Evolutionary conservation across 2,329 filamentous ascomycete genomes (phyloP).

Genomic region (Orbilia ellipsospora): DNA sequence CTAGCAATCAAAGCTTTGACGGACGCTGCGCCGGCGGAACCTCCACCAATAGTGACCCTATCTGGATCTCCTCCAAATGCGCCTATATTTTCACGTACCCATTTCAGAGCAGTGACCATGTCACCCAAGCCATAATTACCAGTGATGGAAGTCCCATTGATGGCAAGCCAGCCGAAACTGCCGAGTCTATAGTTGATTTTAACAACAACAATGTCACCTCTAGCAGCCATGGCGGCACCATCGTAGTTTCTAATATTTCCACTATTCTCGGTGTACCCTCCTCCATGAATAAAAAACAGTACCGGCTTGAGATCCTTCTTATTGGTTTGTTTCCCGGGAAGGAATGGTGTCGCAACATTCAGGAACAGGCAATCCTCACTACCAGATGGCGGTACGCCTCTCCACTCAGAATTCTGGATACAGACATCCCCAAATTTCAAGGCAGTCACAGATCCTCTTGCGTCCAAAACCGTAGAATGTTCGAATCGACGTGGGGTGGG

Average conservation of each 20-base stretch:
- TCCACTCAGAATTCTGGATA: constrained; percentile 60
- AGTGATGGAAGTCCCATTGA: constrained; percentile 62
- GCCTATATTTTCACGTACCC: constrained; percentile 71
- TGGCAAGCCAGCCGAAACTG: constrained; percentile 68
- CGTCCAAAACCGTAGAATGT: constrained; percentile 63
- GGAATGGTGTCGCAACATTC: constrained; percentile 62
- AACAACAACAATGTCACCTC: constrained; percentile 68
- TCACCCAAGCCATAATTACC: constrained; percentile 71
- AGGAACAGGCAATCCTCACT: constrained; percentile 66
- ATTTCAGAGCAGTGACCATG: constrained; percentile 70
- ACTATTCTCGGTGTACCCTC: constrained; percentile 68
- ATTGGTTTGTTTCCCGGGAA: not conserved
- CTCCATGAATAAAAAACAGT: constrained; percentile 64
- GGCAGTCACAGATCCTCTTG: constrained; percentile 61
- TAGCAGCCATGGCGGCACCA: constrained; percentile 67
- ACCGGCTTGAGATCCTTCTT: constrained; percentile 33
- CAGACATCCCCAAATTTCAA: constrained; percentile 63
- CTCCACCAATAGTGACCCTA: constrained; percentile 72
- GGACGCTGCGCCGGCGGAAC: constrained; percentile 68
- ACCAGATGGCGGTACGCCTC: constrained; percentile 60
- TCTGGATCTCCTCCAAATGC: constrained; percentile 71
- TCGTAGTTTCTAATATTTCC: constrained; percentile 74
- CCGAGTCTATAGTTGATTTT: constrained; percentile 69
- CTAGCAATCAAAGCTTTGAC: constrained; percentile 59
- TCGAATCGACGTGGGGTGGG: constrained; percentile 64